Evolutionary conservation across 805 yeast species (phyloP).

Genomic region (Starmera amethionina): DNA sequence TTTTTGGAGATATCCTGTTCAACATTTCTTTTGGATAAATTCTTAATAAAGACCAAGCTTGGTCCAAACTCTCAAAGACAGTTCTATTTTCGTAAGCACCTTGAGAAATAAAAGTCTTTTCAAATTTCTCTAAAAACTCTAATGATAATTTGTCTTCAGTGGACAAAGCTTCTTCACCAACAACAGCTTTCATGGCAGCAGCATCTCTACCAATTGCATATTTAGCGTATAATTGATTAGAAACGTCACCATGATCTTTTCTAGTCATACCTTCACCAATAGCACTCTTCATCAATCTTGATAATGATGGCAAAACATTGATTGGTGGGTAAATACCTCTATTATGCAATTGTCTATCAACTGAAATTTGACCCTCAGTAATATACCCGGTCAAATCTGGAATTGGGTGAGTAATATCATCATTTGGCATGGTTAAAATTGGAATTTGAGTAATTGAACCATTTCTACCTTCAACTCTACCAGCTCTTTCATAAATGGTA

Average conservation of each 20-base stretch:
- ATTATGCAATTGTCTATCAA: slow-evolving; percentile 92
- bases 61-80: slow-evolving; percentile 89
- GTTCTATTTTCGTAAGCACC: slow-evolving; percentile 97
- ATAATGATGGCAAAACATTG: slow-evolving; percentile 93
- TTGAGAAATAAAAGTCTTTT: slow-evolving; percentile 88
- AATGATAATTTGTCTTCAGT: slow-evolving; percentile 95
- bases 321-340: slow-evolving; percentile 99
- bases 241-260: slow-evolving; percentile 98
- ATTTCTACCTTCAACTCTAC: slow-evolving; percentile 99
- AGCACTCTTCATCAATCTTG: slow-evolving; percentile 98
- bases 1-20: slow-evolving; percentile 97
- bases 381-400: slow-evolving; percentile 99
- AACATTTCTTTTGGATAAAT: slow-evolving; percentile 98
- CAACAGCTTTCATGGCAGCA: slow-evolving; percentile 99
- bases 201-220: slow-evolving; percentile 99
- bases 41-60: slow-evolving; percentile 96
- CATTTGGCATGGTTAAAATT: slow-evolving; percentile 98
- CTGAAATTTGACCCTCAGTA: slow-evolving; percentile 97
- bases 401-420: slow-evolving; percentile 99
- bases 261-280: slow-evolving; percentile 99
- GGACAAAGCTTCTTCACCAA: slow-evolving; percentile 98
- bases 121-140: slow-evolving; percentile 96
- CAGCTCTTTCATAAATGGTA: slow-evolving; percentile 98
- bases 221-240: slow-evolving; percentile 97
- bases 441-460: slow-evolving; percentile 99